These are phyloP conservation scores for Gnetum montanum DNA, from an alignment of 75 land plant species.

Conservation along the genomic window DNA sequence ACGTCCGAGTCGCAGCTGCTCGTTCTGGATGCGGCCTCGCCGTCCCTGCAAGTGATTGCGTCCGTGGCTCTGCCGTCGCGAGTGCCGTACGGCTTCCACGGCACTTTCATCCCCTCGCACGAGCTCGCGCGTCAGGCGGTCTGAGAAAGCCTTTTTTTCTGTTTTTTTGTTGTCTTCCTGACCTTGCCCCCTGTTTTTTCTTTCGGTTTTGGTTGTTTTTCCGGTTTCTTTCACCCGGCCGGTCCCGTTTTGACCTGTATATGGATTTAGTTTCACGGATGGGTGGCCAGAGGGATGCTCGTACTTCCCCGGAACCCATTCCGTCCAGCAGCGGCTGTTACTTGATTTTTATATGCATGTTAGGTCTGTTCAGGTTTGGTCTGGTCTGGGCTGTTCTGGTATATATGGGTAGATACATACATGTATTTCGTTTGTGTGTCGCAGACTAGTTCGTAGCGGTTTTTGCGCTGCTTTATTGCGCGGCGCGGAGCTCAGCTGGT, in stretches of 20 bases:
- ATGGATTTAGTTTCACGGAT: background rate
- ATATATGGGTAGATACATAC: too few relatives aligned
- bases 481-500: constrained; percentile 5
- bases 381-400: too few relatives aligned
- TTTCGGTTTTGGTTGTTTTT: background rate
- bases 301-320: constrained; percentile 7
- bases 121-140: constrained; percentile 41
- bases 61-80: constrained; percentile 68
- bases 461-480: constrained; percentile 1
- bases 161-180: background rate
- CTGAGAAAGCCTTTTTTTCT: constrained; percentile 5
- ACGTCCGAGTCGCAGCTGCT: constrained; percentile 59
- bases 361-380: constrained; percentile 2
- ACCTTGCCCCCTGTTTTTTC: background rate
- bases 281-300: constrained; percentile 6
- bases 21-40: constrained; percentile 54
- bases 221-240: background rate
- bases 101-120: constrained; percentile 51
- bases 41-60: constrained; percentile 41
- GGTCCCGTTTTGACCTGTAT: background rate
- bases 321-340: background rate
- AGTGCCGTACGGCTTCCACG: constrained; percentile 93
- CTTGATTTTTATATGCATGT: background rate
- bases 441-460: too few relatives aligned
- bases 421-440: too few relatives aligned